A percentile compares a stretch with the other conserved stretches of the same genome.
Conservation (phyloP, 1,284 basidiomycete species). For the Moniliella sp. region DNA sequence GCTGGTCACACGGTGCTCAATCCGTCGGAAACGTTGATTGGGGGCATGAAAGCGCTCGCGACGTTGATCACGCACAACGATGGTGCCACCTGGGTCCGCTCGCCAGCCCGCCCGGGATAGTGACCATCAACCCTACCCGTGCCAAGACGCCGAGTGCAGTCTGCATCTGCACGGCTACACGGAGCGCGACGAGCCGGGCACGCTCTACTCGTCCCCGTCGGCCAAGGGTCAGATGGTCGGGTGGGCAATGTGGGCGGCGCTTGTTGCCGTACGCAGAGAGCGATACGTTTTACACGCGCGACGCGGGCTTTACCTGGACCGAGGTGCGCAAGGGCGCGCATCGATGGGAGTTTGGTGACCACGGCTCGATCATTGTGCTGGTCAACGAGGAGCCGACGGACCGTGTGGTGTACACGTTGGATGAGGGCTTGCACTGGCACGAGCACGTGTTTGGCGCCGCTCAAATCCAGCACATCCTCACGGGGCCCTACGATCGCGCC, state of each 20-base stretch:
- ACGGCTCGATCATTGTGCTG: constrained; percentile 73
- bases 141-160: constrained; percentile 52
- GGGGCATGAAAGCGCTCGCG: constrained; percentile 56
- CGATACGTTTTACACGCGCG: constrained; percentile 85
- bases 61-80: constrained; percentile 88
- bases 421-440: constrained; percentile 69
- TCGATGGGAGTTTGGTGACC: constrained; percentile 93
- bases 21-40: constrained; percentile 50
- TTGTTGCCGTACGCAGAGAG: constrained; percentile 62
- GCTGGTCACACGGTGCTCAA: constrained; percentile 67
- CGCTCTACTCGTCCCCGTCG: constrained; percentile 75
- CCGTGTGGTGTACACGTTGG: constrained; percentile 62
- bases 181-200: constrained; percentile 64
- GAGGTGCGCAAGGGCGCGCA: constrained; percentile 95
- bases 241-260: constrained; percentile 79
- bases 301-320: constrained; percentile 91
- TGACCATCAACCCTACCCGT: constrained; percentile 52
- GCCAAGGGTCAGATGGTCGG: constrained; percentile 81
- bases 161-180: constrained; percentile 90
- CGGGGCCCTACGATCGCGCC: neutral
- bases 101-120: constrained; percentile 57
- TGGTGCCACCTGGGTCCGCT: constrained; percentile 67
- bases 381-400: constrained; percentile 87
- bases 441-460: constrained; percentile 66
- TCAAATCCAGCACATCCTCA: constrained; percentile 7